Conservation (phyloP, 345 rosid genomes). For the Viola odorata region DNA sequence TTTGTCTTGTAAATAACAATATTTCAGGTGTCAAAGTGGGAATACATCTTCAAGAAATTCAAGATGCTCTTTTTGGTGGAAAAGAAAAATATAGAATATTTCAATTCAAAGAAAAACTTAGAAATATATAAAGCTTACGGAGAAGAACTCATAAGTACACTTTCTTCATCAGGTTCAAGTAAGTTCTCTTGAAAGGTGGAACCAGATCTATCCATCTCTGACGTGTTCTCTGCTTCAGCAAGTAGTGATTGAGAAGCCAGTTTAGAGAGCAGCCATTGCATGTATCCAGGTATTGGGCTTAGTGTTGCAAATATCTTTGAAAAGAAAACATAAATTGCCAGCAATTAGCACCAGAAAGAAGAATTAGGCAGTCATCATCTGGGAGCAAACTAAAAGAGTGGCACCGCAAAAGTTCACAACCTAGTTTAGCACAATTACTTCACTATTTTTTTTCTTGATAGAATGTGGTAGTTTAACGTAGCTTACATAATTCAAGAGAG, state of each 20-base stretch:
- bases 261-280: conserved; percentile 83
- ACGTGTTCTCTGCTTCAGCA: conserved; percentile 36
- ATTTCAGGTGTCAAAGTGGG: too few species aligned
- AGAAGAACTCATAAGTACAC: conserved; percentile 48
- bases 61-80: too few species aligned
- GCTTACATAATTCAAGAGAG: neutral
- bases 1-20: too few species aligned
- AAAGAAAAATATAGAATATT: too few species aligned
- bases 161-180: conserved; percentile 82
- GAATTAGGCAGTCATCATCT: neutral
- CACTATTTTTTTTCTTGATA: too few species aligned
- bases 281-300: conserved; percentile 89
- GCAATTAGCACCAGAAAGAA: conserved; percentile 4
- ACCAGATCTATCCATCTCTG: conserved; percentile 27
- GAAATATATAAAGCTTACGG: conserved; percentile 28
- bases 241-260: conserved; percentile 71
- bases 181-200: conserved; percentile 63
- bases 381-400: too few species aligned
- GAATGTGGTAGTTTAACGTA: too few species aligned
- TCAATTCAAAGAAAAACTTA: neutral
- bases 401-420: too few species aligned
- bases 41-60: too few species aligned
- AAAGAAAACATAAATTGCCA: conserved; percentile 14
- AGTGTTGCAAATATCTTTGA: conserved; percentile 79
- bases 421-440: too few species aligned